Evolutionary conservation across 2,329 filamentous ascomycete genomes (phyloP), one percentile per base, ranked within the genome.

Genomic region (Zalaria obscura): DNA sequence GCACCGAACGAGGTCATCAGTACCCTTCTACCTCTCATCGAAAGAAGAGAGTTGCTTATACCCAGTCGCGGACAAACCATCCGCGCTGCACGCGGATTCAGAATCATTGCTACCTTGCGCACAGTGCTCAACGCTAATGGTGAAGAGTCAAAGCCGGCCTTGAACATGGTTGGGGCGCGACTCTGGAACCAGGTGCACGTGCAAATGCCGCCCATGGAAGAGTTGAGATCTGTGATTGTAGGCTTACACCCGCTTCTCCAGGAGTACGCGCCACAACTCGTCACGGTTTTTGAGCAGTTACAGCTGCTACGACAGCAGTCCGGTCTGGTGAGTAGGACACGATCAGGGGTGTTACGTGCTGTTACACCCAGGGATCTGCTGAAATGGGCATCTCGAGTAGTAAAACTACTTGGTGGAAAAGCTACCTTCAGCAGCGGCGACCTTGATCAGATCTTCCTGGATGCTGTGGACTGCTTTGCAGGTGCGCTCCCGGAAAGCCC

Each of bases 1-100:
- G 91, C 91, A 7, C 91, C 93, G 4, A 89, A 85, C 49, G 91
- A 98, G 61, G 84, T 98, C 38, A 78, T 98, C 59, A 93, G 89
- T 57, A 87, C 88, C 9, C 73, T 99, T 27, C 69, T 98, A 26
- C 91, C 93, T 6, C 71, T 98, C 5, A 88, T 98, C 45, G 91
- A 98, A 62, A 78, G 83, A 45, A 79, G 85, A n/a, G 86, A 95
- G 58, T 73, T 98, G 9, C 69, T 93, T 3, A 87, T 98, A 27
- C 85, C 91, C 0, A 93, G 81, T 51, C 79, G 89, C 45, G 88
- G 86, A 42, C 87, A 96, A 64, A 81, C 73, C 4, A 79, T 98
- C 39, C 76, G 78, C 54, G 91, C 91, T 40, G 77, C 83, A 1
- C 78, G 78, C 52, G 85, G 83, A 1, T 99, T 98, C 59, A 80